Evolutionary conservation across 78 protist species (phyloP), one percentile per base, ranked within the genome.

Genomic region (Capsaspora owczarzaki): DNA sequence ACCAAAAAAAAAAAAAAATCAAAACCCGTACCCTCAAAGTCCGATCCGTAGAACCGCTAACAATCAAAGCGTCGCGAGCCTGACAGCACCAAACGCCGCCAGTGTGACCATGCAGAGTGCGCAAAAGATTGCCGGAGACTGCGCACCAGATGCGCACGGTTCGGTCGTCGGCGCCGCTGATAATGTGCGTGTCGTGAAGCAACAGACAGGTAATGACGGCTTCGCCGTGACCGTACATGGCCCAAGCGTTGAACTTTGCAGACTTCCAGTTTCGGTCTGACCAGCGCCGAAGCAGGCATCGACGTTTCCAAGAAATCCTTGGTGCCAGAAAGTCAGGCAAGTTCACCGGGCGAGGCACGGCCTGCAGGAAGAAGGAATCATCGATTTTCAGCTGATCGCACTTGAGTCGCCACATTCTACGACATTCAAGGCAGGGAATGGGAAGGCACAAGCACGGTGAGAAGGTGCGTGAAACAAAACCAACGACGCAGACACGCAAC

Each of bases 31-130:
- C 77, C 61, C 31, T 63, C 25, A 80, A 25, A 33, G 71, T 37
- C 31, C 40, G 16, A 40, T 80, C 83, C 25, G 77, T 66, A 4
- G 79, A 69, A 10, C 83, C 83, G 33, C 53, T 63, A 20, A 80
- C 83, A 20, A 80, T 33, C 27, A 19, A 49, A 46, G 61, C 0
- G 25, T 76, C 83, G 33, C 27, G 40, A 23, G 38, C 16, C 29
- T 80, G 77, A 16, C 76, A 66, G 29, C 77, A 23, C 83, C 83
- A 80, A 46, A 80, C 83, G 23, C 83, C 83, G 69, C 83, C 83
- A 16, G 29, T 80, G 68, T 80, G 83, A 20, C 83, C 83, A 20
- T 16, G 16, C 43, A 60, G 75, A 0, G 83, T 80, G 42, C 41
- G 47, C 41, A 80, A 3, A 44, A 49, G 46, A 6, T 47, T 25